A percentile compares a stretch with the other conserved stretches of the same genome.
Conservation (phyloP, 108 stramenopile genomes). For the Ochromonas danica region DNA sequence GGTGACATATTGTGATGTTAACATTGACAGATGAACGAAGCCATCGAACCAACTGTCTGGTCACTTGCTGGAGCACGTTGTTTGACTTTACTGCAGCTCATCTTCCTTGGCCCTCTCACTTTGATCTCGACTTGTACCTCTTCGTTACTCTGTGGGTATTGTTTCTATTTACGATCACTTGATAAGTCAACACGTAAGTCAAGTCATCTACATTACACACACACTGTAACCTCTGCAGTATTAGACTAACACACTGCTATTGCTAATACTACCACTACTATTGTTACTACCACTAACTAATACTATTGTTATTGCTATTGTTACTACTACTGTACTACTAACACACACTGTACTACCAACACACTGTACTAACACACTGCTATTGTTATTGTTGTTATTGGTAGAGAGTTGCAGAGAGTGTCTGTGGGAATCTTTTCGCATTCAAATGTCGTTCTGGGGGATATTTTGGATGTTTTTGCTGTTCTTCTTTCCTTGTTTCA, state of each 20-base stretch:
- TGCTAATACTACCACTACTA: too few relatives aligned
- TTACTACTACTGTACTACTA: too few relatives aligned
- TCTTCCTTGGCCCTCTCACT: slow-evolving; percentile 17
- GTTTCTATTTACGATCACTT: neutral
- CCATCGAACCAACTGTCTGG: neutral
- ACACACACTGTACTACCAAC: neutral
- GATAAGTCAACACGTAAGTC: neutral
- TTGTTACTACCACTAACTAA: too few relatives aligned
- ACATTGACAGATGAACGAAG: slow-evolving; percentile 11
- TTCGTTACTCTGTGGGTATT: slow-evolving; percentile 2
- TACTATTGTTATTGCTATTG: too few relatives aligned
- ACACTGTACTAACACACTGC: neutral
- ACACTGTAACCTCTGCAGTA: too few relatives aligned
- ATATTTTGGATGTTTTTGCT: slow-evolving; percentile 28
- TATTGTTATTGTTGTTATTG: neutral
- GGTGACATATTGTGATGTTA: too few relatives aligned
- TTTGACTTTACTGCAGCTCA: neutral
- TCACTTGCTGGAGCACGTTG: neutral
- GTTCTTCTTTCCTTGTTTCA: slow-evolving; percentile 25
- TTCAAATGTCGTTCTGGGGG: slow-evolving; percentile 19
- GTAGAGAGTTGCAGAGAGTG: too few relatives aligned
- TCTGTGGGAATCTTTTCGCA: neutral
- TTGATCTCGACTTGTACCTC: neutral
- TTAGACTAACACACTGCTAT: too few relatives aligned
- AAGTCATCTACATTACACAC: neutral